Conservation (phyloP, 257 asterid genomes). For the Solanum chilense region DNA sequence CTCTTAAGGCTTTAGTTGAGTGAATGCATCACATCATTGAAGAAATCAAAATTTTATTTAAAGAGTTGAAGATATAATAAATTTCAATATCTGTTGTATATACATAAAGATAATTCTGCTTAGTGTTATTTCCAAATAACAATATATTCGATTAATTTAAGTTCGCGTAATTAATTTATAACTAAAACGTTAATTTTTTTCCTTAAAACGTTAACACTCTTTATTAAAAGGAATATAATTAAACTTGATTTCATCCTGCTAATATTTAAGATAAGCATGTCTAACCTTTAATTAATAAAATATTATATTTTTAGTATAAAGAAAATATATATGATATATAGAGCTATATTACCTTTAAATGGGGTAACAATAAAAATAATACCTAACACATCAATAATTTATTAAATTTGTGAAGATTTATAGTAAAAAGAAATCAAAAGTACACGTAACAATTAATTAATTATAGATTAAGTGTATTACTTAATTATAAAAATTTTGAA, state of each 20-base stretch:
- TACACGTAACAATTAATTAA: background rate
- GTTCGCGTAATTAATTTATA: background rate
- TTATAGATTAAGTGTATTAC: background rate
- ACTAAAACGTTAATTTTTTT: background rate
- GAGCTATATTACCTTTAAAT: background rate
- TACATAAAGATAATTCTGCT: accelerated
- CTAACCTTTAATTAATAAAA: background rate
- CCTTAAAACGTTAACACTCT: background rate
- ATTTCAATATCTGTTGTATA: too few species aligned
- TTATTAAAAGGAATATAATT: background rate
- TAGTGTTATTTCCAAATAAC: background rate
- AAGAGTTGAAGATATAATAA: background rate
- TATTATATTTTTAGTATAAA: background rate
- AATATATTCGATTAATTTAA: background rate
- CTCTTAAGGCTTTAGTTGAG: background rate
- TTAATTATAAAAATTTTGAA: background rate
- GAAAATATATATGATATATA: background rate
- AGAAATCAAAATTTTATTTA: background rate
- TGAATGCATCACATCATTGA: background rate
- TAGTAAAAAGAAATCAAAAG: background rate
- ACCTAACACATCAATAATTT: background rate
- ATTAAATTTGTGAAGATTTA: background rate
- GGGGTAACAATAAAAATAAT: background rate
- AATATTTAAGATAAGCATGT: background rate
- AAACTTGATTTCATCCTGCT: background rate